Base-by-base conservation (phyloP, 495 filamentous ascomycete genomes). In the Lepraria neglecta region DNA sequence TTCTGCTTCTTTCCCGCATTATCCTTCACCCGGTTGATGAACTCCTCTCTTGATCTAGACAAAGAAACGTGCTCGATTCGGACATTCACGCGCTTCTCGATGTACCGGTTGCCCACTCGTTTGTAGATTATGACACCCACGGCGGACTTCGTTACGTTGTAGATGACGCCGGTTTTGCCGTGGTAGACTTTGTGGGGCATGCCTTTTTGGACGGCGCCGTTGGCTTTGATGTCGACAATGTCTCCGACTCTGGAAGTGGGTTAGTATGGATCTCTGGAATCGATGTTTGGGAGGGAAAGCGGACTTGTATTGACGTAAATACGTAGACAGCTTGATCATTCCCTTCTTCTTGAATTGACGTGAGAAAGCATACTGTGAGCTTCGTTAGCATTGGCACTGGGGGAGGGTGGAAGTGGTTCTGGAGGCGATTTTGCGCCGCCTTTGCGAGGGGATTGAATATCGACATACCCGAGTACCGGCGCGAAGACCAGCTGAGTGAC, bases 161-260 rank as follows among this genome's bases (percentile, higher is more conserved):
- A 96, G 81, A 97, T 81, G 69, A 97, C 89, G 73, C 91, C 92
- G 65, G 91, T 97, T 87, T 96, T 96, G 71, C 91, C 91, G 82
- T 96, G 91, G 87, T 95, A 96, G 79, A 95, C 88, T 83, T 97
- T 97, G 87, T 92, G 89, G 70, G 92, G 92, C 90, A 96, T 92
- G 82, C 90, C 92, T 85, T 97, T 96, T 82, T 97, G 92, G 62
- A 96, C 91, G 72, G 92, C 92, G 83, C 91, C 92, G 80, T 97
- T 96, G 70, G 87, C 88, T 79, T 92, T 91, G 75, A 97, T 86
- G 73, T 97, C 92, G 70, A 97, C 92, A 70, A 97, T 95, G 69
- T 97, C 92, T 74, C 92, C 94, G 74, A 98, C 94, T 77, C 90
- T 95, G 68, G 69, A 72, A 63, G 70, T n/a, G 55, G 53, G 61